Evolutionary conservation across 805 yeast genomes (phyloP).

Genomic region (Candida pini): DNA sequence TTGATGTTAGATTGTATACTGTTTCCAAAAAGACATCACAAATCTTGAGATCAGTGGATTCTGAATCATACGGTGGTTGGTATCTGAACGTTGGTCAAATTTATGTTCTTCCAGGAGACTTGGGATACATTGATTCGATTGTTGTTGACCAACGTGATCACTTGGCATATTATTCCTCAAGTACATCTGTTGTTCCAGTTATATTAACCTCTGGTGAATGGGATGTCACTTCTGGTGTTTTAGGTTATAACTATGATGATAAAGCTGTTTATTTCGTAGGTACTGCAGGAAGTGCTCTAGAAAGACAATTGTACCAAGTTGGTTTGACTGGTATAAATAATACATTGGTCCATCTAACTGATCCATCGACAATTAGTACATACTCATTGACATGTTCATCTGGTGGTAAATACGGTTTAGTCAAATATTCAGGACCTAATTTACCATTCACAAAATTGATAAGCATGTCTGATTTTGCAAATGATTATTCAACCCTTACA

Average conservation of each 20-base stretch:
- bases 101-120: constrained; percentile 30
- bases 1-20: constrained; percentile 44
- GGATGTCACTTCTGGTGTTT: constrained; percentile 47
- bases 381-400: constrained; percentile 50
- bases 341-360: constrained; percentile 22
- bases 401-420: constrained; percentile 47
- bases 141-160: constrained; percentile 55
- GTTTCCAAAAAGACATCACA: constrained; percentile 21
- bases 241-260: constrained; percentile 41
- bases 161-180: constrained; percentile 52
- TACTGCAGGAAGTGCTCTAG: constrained; percentile 49
- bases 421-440: constrained; percentile 43
- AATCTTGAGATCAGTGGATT: constrained; percentile 38
- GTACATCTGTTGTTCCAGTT: constrained; percentile 36
- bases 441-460: constrained; percentile 42
- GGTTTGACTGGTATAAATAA: constrained; percentile 28
- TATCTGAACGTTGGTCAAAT: constrained; percentile 37
- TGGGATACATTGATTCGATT: constrained; percentile 52
- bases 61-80: constrained; percentile 49
- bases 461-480: constrained; percentile 14
- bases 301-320: constrained; percentile 55
- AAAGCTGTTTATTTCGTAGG: constrained; percentile 51
- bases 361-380: constrained; percentile 34
- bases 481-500: constrained; percentile 7
- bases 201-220: constrained; percentile 40